Percentiles rank a stretch among this genome's conserved stretches.
phyloP scores from a whole-genome alignment of 208 protist genomes.

The Leishmania braziliensis region DNA sequence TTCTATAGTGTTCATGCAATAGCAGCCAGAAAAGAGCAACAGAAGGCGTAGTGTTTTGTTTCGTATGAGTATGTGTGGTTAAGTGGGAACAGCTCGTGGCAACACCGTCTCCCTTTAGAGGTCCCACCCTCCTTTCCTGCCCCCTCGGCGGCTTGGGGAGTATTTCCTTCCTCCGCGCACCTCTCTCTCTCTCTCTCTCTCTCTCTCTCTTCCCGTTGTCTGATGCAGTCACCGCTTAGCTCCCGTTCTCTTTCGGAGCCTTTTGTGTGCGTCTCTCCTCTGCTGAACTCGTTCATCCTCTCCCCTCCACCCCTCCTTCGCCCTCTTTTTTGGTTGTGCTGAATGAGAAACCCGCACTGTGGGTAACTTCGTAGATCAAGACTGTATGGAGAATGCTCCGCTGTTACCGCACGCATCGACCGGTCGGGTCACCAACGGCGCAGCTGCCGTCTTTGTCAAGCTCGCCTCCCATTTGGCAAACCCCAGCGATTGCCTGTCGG shows the following conservation, averaged over 20 bases:
- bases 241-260: not conserved
- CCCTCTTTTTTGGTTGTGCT: not conserved
- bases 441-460: not conserved
- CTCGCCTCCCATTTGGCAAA: not conserved
- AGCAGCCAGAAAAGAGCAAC: not conserved
- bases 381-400: constrained; percentile 10
- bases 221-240: not conserved
- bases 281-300: not conserved
- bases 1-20: not conserved
- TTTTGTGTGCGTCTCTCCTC: not conserved
- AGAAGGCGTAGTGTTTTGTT: not conserved
- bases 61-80: not conserved
- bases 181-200: not conserved
- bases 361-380: not conserved
- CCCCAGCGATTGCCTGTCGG: not conserved
- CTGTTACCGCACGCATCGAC: constrained; percentile 2
- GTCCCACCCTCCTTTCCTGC: not conserved
- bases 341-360: not conserved
- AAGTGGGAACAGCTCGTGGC: not conserved
- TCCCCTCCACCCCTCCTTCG: not conserved
- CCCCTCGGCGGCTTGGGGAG: not conserved
- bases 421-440: not conserved
- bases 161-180: not conserved
- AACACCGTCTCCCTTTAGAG: not conserved
- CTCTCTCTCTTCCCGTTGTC: not conserved